Percentiles rank a stretch among this genome's conserved stretches.
Evolutionary conservation across 1,284 basidiomycete genomes (phyloP).

Genomic region (Rhodotorula sp.): DNA sequence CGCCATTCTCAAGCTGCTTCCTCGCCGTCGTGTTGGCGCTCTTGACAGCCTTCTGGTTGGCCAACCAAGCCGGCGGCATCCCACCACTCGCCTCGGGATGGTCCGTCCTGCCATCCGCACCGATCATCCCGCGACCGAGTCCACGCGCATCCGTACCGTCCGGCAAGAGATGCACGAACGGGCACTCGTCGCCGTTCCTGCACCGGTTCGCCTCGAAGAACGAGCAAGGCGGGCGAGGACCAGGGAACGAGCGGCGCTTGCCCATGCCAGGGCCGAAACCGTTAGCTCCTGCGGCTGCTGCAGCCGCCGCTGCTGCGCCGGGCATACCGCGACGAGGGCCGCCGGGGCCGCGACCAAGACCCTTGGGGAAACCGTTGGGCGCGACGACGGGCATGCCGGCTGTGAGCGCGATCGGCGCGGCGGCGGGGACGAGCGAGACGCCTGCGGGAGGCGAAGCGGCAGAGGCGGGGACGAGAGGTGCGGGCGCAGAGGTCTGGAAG

Average conservation of each 20-base stretch:
- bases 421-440: background rate
- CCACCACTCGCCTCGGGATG: slow-evolving; percentile 36
- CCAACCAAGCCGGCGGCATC: slow-evolving; percentile 33
- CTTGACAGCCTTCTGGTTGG: slow-evolving; percentile 13
- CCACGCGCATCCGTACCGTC: slow-evolving; percentile 39
- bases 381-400: background rate
- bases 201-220: slow-evolving; percentile 44
- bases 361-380: background rate
- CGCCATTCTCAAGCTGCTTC: slow-evolving; percentile 15
- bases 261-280: background rate
- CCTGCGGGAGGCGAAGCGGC: background rate
- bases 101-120: slow-evolving; percentile 35
- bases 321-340: slow-evolving; percentile 10
- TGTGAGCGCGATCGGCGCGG: background rate
- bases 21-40: background rate
- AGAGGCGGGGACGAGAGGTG: slow-evolving; percentile 1
- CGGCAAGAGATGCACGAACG: slow-evolving; percentile 36
- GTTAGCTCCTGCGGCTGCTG: background rate
- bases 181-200: slow-evolving; percentile 41
- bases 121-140: slow-evolving; percentile 33
- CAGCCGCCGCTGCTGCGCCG: background rate
- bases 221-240: slow-evolving; percentile 39
- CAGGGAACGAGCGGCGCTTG: slow-evolving; percentile 14
- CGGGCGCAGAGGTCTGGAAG: slow-evolving; percentile 30
- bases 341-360: background rate